phyloP scores from a whole-genome alignment of 345 rosid species.

The Eucalyptus polybractea region DNA sequence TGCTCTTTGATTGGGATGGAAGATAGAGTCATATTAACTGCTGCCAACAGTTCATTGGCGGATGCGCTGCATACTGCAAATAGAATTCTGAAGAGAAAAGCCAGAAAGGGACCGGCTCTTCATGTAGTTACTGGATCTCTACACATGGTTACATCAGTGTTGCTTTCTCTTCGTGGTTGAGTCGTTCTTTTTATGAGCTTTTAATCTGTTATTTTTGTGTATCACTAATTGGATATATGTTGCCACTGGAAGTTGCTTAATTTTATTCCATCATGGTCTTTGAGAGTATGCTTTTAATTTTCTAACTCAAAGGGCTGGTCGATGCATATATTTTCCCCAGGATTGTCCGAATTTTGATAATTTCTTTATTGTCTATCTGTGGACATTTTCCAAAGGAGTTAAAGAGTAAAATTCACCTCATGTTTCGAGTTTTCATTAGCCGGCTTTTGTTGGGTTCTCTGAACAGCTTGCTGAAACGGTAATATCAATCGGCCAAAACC shows the following conservation, averaged over 20 bases:
- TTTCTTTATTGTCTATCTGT: background rate
- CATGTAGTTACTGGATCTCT: constrained; percentile 56
- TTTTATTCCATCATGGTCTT: background rate
- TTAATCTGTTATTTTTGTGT: background rate
- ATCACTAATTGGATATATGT: background rate
- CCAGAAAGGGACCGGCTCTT: constrained; percentile 5
- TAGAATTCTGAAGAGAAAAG: constrained; percentile 19
- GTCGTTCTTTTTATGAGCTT: background rate
- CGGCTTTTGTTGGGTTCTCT: background rate
- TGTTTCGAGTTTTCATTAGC: background rate
- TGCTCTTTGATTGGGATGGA: background rate
- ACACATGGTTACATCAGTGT: constrained; percentile 27
- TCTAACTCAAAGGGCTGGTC: background rate
- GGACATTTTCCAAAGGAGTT: background rate
- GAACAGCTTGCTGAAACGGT: background rate
- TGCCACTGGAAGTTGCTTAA: background rate
- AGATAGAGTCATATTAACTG: constrained; percentile 14
- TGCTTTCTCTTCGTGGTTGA: constrained; percentile 8
- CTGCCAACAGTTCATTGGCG: constrained; percentile 10
- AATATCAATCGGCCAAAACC: background rate
- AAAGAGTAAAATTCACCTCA: background rate
- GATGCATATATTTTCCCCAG: background rate
- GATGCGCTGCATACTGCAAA: constrained; percentile 17
- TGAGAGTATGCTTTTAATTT: background rate
- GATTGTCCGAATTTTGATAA: background rate